Conservation (phyloP, 2,329 filamentous ascomycete species). For the Botrytis deweyae region DNA sequence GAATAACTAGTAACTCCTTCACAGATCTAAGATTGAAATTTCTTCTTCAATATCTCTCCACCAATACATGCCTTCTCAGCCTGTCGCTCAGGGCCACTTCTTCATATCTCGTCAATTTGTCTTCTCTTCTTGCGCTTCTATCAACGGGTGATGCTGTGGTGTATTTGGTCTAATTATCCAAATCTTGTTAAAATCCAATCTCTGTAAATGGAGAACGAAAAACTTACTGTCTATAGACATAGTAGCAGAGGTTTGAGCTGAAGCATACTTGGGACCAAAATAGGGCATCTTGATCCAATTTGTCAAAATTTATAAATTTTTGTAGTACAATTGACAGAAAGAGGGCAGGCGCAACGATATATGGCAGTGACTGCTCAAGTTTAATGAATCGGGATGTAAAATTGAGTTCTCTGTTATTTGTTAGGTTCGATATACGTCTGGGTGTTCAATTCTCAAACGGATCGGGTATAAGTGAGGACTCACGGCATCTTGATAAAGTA, state of each 20-base stretch:
- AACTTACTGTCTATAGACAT: neutral
- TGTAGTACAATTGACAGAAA: no score
- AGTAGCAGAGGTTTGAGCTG: neutral
- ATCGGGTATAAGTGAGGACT: neutral
- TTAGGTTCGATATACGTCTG: neutral
- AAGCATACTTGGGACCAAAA: no score
- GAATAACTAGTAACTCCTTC: neutral
- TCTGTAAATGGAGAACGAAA: no score
- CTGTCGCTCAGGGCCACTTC: neutral
- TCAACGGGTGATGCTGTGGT: neutral
- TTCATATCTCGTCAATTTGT: neutral
- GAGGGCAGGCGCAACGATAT: no score
- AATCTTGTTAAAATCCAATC: neutral
- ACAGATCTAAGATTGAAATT: neutral
- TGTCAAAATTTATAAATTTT: no score
- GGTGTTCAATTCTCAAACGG: neutral
- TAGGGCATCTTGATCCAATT: no score
- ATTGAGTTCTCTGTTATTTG: rapidly evolving
- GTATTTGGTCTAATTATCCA: neutral
- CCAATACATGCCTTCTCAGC: neutral
- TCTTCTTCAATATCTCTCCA: neutral
- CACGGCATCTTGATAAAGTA: neutral
- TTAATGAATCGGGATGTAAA: rapidly evolving
- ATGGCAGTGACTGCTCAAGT: neutral
- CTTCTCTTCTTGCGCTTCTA: neutral